A percentile compares a stretch with the other conserved stretches of the same genome.
These are phyloP conservation scores for Magnolia officinalis DNA, from an alignment of 164 flowering plant species.

Conservation along the genomic window DNA sequence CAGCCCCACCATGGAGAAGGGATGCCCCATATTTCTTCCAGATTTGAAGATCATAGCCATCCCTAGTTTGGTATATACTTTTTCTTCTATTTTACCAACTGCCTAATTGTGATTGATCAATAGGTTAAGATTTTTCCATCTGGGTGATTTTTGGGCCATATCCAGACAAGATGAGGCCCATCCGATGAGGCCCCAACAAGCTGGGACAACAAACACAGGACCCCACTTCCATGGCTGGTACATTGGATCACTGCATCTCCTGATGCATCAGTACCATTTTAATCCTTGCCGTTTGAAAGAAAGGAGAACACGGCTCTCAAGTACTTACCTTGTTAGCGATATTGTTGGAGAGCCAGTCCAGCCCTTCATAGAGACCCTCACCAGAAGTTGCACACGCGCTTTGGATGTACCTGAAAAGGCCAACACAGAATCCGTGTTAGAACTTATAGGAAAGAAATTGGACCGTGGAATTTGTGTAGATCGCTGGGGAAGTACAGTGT, in stretches of 20 bases:
- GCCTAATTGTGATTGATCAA: not conserved
- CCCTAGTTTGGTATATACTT: not conserved
- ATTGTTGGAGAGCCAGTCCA: constrained; percentile 97
- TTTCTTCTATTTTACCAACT: not conserved
- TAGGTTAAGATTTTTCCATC: too few species aligned
- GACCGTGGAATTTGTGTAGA: not conserved
- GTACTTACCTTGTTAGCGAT: constrained; percentile 73
- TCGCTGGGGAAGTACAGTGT: not conserved
- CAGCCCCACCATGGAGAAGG: too few species aligned
- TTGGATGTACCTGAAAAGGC: constrained; percentile 81
- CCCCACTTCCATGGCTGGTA: too few species aligned
- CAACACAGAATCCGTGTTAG: not conserved
- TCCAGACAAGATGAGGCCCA: too few species aligned
- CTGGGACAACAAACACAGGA: too few species aligned
- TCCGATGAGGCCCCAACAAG: too few species aligned
- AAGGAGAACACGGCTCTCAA: not conserved
- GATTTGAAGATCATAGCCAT: too few species aligned
- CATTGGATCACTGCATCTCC: too few species aligned
- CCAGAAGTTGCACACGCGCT: constrained; percentile 98
- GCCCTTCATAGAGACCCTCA: constrained; percentile 93
- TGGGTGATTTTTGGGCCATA: too few species aligned
- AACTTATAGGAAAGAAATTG: not conserved
- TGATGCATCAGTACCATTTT: not conserved
- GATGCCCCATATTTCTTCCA: too few species aligned
- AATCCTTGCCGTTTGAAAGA: not conserved